Base-by-base conservation (phyloP, 2,329 filamentous ascomycete genomes). In the Aspergillus sojae region DNA sequence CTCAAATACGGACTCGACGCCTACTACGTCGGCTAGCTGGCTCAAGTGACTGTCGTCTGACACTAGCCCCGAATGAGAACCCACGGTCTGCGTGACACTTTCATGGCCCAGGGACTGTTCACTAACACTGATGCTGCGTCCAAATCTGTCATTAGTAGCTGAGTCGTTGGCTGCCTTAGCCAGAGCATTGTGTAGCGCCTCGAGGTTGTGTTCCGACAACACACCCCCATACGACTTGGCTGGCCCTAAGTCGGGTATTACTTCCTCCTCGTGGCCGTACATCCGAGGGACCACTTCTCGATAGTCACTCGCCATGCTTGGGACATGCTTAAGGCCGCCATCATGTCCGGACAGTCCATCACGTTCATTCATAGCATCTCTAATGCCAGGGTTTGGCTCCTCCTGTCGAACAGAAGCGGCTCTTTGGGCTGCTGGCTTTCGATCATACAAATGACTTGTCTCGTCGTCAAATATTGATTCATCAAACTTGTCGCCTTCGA, bases 131-230 rank as follows among this genome's bases (percentile, higher is more conserved):
- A 80, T 78, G 32, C 86, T 84, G 16, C 92, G 85, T 19, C 86
- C 82, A 69, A 96, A 94, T 62, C 91, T 89, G 3, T 92, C 92
- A 43, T 89, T 89, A 1, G 88, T 88, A 26, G 88, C 90, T 6
- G 93, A 93, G 73, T 90, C 85, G 65, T 90, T 89, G 11, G 93
- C 91, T 7, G 93, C 94, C 54, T 91, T 89, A 1, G 92, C 93
- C 5, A 98, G 83, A 1, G 93, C 93, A 58, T 90, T 90, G 73
- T 97, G 93, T 71, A 97, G 94, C 1, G 88, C 90, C 48, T 88
- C 88, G 23, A 91, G 80, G 62, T 85, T 88, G 41, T 84, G 81
- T 70, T 86, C 82, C 28, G 84, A 85, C 43, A 85, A 72, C 43
- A 80, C 75, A 52, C 74, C 75, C 28, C 72, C 72, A 56, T 75